Conservation (phyloP, 2,329 filamentous ascomycete species). For the Alternaria viburni region DNA sequence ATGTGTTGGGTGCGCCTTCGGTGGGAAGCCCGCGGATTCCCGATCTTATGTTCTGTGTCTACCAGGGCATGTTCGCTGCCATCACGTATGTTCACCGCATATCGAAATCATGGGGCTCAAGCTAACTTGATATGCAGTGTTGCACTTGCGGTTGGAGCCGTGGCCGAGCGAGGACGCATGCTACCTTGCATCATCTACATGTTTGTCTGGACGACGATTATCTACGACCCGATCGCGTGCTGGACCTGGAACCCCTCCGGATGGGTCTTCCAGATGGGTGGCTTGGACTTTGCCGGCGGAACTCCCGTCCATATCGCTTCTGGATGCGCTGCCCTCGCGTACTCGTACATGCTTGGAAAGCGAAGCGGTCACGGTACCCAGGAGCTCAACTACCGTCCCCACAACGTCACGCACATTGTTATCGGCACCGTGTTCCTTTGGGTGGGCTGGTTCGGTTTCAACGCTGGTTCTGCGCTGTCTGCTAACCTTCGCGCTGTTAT, state of each 20-base stretch:
- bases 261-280: constrained; percentile 81
- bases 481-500: constrained; percentile 86
- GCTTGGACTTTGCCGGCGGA: constrained; percentile 87
- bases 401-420: constrained; percentile 92
- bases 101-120: background rate
- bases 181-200: constrained; percentile 89
- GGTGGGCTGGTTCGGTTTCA: constrained; percentile 97
- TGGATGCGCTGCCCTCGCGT: constrained; percentile 82
- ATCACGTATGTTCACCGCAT: constrained; percentile 73
- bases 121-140: constrained; percentile 59
- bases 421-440: constrained; percentile 92
- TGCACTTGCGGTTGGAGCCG: constrained; percentile 81
- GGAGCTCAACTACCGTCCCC: constrained; percentile 88
- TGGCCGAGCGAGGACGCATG: constrained; percentile 86
- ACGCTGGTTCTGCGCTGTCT: constrained; percentile 80
- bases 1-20: constrained; percentile 77
- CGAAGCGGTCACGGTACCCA: constrained; percentile 83
- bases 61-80: constrained; percentile 86
- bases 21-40: constrained; percentile 76
- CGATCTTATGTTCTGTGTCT: constrained; percentile 83
- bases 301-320: constrained; percentile 90
- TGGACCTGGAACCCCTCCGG: constrained; percentile 91
- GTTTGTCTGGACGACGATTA: constrained; percentile 88
- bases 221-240: constrained; percentile 92
- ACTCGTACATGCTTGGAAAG: constrained; percentile 90